phyloP scores from a whole-genome alignment of 352 stramenopile species.

The Phytophthora quininea region DNA sequence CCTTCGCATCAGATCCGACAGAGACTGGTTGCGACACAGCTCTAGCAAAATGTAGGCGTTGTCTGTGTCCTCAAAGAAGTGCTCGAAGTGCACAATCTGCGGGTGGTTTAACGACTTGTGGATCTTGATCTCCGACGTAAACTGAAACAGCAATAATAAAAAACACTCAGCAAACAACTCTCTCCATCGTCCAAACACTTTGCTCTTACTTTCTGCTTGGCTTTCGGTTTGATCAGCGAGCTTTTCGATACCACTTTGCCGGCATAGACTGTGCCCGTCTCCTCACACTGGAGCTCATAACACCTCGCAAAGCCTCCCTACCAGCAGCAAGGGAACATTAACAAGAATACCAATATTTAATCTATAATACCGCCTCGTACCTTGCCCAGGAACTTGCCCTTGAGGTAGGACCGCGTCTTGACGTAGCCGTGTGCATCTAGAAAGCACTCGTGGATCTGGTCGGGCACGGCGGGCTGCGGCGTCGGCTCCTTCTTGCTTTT shows the following conservation, averaged over 20 bases:
- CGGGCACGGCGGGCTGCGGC: conserved; percentile 47
- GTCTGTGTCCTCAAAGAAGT: conserved; percentile 97
- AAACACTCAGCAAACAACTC: not conserved
- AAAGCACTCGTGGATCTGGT: conserved; percentile 74
- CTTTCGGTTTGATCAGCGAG: conserved; percentile 96
- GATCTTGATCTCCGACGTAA: conserved; percentile 98
- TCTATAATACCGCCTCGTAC: conserved; percentile 23
- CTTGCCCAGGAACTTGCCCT: conserved; percentile 95
- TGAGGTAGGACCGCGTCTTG: conserved; percentile 84
- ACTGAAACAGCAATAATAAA: conserved; percentile 47
- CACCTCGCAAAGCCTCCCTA: conserved; percentile 98
- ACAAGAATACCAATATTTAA: not conserved
- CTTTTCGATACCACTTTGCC: conserved; percentile 98
- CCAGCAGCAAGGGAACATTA: not conserved
- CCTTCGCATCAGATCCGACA: conserved; percentile 96
- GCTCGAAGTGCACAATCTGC: conserved; percentile 97
- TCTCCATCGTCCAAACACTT: conserved; percentile 2
- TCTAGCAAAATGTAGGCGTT: conserved; percentile 99
- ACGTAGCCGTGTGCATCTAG: conserved; percentile 58
- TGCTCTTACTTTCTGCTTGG: conserved; percentile 93
- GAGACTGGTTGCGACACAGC: conserved; percentile 96
- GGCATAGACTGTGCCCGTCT: conserved; percentile 93
- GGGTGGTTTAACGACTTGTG: conserved; percentile 95
- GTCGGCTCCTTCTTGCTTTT: conserved; percentile 38
- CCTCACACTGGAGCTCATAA: conserved; percentile 95